Evolutionary conservation across 2,329 filamentous ascomycete species (phyloP), one percentile per base, ranked within the genome.

Genomic region (Alternaria brassicae): DNA sequence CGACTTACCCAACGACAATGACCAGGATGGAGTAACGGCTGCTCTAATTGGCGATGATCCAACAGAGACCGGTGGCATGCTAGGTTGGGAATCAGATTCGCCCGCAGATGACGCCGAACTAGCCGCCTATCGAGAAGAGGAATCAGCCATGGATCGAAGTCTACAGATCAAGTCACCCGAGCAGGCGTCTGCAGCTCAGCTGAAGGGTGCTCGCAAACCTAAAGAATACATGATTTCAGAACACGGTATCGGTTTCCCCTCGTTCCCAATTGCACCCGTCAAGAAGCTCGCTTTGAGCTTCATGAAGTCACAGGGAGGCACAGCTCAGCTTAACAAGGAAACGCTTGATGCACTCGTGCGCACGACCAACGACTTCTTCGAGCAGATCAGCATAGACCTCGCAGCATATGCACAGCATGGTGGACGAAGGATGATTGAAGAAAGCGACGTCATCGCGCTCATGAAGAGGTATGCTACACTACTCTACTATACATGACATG

Each of bases 321-420:
- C 89, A 67, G 81, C 86, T 5, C 91, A 89, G 65, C 85, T 96
- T 45, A 88, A 84, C 57, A 87, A 90, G 44, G 91, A 95, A 51
- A 89, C 91, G 2, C 80, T 96, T 36, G 84, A 86, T 28, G 89
- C 89, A 4, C 87, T 97, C 53, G 88, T 89, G 70, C 89, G 92
- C 73, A 91, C 92, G 1, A 91, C 91, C 3, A 91, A 96, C 62
- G 95, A 92, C 90, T 97, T 93, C 77, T 96, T 97, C 75, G 92
- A 96, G 78, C 93, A 97, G 77, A 81, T 91, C 2, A 88, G 91
- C 47, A 90, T 93, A 60, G 92, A 96, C 72, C 79, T 97, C 54
- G 86, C 86, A 12, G 89, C 88, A 2, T 97, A 93, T 76, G 90
- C 93, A 17, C 84, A 87, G 61, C 93, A 97, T 76, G 92, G 90